These are phyloP conservation scores for Pythium myriotylum DNA, from an alignment of 352 stramenopile species.

Conservation along the genomic window DNA sequence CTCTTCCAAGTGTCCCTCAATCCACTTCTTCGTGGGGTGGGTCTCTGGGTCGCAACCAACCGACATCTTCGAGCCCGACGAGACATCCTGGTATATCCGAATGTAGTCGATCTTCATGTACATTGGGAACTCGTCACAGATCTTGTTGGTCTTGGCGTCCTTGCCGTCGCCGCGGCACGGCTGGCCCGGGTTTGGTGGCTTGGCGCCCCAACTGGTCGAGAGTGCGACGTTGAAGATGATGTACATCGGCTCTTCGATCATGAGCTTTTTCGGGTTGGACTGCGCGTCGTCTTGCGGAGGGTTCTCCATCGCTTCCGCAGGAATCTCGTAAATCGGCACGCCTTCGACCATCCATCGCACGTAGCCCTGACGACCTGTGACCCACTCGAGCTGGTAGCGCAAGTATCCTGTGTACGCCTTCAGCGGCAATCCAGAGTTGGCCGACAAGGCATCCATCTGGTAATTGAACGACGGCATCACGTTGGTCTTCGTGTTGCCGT, in stretches of 20 bases:
- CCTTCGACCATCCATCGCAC: conserved; percentile 82
- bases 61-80: conserved; percentile 43
- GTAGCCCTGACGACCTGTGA: conserved; percentile 54
- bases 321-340: conserved; percentile 88
- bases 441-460: conserved; percentile 94
- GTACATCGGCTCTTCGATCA: conserved; percentile 95
- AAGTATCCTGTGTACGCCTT: conserved; percentile 81
- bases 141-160: conserved; percentile 45
- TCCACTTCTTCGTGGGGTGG: conserved; percentile 78
- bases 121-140: conserved; percentile 72
- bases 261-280: conserved; percentile 85
- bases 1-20: conserved; percentile 73
- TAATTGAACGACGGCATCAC: too few relatives aligned
- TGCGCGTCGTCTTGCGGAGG: conserved; percentile 48
- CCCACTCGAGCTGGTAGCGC: conserved; percentile 73
- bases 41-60: conserved; percentile 59
- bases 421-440: conserved; percentile 85
- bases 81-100: conserved; percentile 69
- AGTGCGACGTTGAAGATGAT: conserved; percentile 96
- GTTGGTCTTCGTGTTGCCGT: too few relatives aligned
- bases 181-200: conserved; percentile 62
- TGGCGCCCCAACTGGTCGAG: conserved; percentile 86
- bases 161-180: conserved; percentile 54
- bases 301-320: conserved; percentile 52
- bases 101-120: conserved; percentile 82